phyloP scores from a whole-genome alignment of 2,329 filamentous ascomycete genomes.

The Calcarisporium arbuscula region DNA sequence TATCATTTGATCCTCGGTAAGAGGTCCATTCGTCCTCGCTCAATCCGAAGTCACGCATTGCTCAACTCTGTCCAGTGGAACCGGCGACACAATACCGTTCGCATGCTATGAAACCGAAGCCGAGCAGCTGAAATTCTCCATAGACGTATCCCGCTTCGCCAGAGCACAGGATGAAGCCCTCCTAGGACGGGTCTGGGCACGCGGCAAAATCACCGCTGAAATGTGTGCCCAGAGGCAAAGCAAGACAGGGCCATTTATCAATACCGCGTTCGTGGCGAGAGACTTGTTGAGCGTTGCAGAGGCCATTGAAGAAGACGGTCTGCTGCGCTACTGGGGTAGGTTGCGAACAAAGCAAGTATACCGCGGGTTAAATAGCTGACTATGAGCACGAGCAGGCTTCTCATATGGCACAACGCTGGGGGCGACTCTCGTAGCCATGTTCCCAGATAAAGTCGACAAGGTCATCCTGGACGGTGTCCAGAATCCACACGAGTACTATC shows the following conservation, averaged over 20 bases:
- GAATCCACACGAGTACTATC: slow-evolving; percentile 24
- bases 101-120: slow-evolving; percentile 17
- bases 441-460: slow-evolving; percentile 7
- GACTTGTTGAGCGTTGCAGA: slow-evolving; percentile 40
- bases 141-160: too few species aligned
- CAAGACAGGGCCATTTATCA: slow-evolving; percentile 28
- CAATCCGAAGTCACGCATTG: too few species aligned
- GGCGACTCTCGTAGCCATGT: slow-evolving; percentile 5
- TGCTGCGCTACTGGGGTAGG: slow-evolving; percentile 18
- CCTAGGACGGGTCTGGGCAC: slow-evolving; percentile 17
- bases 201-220: slow-evolving; percentile 12
- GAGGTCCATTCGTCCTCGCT: not conserved
- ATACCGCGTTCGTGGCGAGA: slow-evolving; percentile 36
- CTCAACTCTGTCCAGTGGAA: slow-evolving; percentile 15
- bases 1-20: slow-evolving; percentile 21
- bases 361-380: too few species aligned
- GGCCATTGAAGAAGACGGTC: slow-evolving; percentile 29
- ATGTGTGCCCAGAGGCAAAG: slow-evolving; percentile 17
- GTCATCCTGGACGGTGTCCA: slow-evolving; percentile 9
- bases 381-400: too few species aligned
- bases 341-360: too few species aligned
- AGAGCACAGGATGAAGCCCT: slow-evolving; percentile 17
- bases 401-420: slow-evolving; percentile 7
- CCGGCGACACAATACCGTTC: slow-evolving; percentile 19
- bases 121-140: too few species aligned